Conservation (phyloP, 768 basidiomycete genomes). For the Epithele typhae region DNA sequence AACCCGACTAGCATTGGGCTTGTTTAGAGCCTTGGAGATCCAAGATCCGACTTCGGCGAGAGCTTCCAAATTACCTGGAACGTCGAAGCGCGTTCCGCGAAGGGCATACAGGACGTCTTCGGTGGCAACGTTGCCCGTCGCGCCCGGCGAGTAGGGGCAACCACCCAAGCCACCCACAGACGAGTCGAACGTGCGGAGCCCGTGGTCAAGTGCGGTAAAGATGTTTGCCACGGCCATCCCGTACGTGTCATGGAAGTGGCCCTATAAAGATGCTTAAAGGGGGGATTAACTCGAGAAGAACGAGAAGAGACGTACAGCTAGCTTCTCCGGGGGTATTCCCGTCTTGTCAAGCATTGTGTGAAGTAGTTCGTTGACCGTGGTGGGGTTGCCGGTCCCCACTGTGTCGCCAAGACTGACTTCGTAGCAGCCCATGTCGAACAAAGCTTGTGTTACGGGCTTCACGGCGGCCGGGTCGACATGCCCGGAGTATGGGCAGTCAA, state of each 20-base stretch:
- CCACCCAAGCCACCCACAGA: slow-evolving; percentile 90
- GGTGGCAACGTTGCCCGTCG: slow-evolving; percentile 92
- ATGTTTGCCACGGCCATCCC: slow-evolving; percentile 81
- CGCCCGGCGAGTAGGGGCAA: slow-evolving; percentile 94
- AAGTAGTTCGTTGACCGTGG: slow-evolving; percentile 61
- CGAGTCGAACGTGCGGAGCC: slow-evolving; percentile 78
- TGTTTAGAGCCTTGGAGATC: slow-evolving; percentile 66
- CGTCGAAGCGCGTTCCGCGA: slow-evolving; percentile 54
- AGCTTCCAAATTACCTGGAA: slow-evolving; percentile 58
- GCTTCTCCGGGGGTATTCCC: slow-evolving; percentile 52
- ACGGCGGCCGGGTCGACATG: slow-evolving; percentile 60
- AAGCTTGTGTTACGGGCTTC: slow-evolving; percentile 60
- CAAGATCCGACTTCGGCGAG: slow-evolving; percentile 78
- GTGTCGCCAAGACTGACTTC: slow-evolving; percentile 93
- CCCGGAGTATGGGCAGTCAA: slow-evolving; percentile 87
- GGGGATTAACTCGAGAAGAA: too few species aligned
- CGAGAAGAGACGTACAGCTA: slow-evolving; percentile 72
- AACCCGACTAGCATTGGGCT: slow-evolving; percentile 71
- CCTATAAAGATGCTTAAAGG: slow-evolving; percentile 1
- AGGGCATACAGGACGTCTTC: slow-evolving; percentile 90
- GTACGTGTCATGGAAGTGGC: slow-evolving; percentile 86
- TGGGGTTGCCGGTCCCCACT: slow-evolving; percentile 79
- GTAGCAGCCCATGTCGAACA: slow-evolving; percentile 91
- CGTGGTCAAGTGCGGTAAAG: slow-evolving; percentile 63
- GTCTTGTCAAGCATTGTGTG: slow-evolving; percentile 61